phyloP scores from a whole-genome alignment of 441 rosid species.

The Populus hybrid region DNA sequence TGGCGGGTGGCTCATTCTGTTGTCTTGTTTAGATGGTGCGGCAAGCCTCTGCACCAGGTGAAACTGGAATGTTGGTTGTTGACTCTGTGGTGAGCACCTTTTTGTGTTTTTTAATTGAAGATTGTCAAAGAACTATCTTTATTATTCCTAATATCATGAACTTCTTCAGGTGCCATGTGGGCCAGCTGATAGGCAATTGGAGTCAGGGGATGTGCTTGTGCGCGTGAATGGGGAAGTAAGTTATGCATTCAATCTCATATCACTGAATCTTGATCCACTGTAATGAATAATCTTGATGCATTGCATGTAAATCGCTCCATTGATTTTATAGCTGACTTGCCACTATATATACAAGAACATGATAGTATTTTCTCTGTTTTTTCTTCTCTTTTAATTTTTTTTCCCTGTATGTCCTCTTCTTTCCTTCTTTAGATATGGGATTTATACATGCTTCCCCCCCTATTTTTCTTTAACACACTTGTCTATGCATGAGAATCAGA shows the following conservation, averaged over 20 bases:
- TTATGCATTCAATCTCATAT: conserved; percentile 8
- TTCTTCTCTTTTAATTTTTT: too few species aligned
- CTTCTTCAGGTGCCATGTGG: conserved; percentile 86
- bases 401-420: too few species aligned
- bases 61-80: conserved; percentile 95
- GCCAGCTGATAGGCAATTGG: conserved; percentile 75
- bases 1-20: background rate
- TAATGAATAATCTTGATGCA: background rate
- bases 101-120: conserved; percentile 5
- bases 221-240: conserved; percentile 84
- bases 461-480: too few species aligned
- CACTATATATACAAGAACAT: too few species aligned
- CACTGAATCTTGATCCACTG: background rate
- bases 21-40: conserved; percentile 59
- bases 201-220: conserved; percentile 95
- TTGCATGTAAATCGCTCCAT: too few species aligned
- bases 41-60: conserved; percentile 67
- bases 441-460: too few species aligned
- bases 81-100: conserved; percentile 67
- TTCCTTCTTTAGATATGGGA: too few species aligned
- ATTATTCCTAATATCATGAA: conserved; percentile 11
- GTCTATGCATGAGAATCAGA: too few species aligned
- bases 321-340: too few species aligned
- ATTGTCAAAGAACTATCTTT: background rate
- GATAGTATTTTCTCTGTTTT: too few species aligned